A percentile compares a stretch with the other conserved stretches of the same genome.
Conservation (phyloP, 192 early-diverging fungal species). For the Oehlia diaphana region DNA sequence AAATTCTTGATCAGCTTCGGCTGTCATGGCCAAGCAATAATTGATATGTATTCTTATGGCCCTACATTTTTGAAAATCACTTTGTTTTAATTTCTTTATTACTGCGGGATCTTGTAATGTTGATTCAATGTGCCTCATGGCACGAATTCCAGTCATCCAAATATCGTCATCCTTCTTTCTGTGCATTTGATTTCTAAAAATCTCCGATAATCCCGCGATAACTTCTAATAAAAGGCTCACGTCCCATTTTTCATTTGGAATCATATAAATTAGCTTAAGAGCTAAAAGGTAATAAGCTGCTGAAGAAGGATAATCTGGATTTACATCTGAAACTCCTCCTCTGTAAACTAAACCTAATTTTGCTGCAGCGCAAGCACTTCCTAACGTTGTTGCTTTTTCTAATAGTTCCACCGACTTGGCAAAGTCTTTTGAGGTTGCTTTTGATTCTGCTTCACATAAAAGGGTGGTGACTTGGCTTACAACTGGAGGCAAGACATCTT, state of each 20-base stretch:
- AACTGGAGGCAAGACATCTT: not conserved
- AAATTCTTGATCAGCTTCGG: not conserved
- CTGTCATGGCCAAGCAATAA: not conserved
- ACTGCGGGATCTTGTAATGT: not conserved
- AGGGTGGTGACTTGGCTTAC: not conserved
- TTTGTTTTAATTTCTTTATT: not conserved
- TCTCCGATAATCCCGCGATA: not conserved
- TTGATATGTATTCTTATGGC: not conserved
- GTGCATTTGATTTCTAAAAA: not conserved
- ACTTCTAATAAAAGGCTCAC: not conserved
- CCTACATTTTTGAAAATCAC: not conserved
- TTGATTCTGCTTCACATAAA: not conserved
- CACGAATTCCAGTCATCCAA: not conserved
- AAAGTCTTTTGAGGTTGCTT: not conserved
- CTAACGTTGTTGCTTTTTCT: not conserved
- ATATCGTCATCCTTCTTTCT: not conserved
- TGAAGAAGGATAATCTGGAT: not conserved
- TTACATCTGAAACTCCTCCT: not conserved
- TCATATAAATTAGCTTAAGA: not conserved
- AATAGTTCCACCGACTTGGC: not conserved
- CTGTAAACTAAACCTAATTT: slow-evolving; percentile 5
- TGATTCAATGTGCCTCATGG: not conserved
- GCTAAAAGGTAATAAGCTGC: not conserved
- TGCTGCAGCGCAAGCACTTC: not conserved
- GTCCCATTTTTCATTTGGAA: not conserved